Evolutionary conservation across 2,329 filamentous ascomycete genomes (phyloP), one percentile per base, ranked within the genome.

Genomic region (Paecilomyces formosus): DNA sequence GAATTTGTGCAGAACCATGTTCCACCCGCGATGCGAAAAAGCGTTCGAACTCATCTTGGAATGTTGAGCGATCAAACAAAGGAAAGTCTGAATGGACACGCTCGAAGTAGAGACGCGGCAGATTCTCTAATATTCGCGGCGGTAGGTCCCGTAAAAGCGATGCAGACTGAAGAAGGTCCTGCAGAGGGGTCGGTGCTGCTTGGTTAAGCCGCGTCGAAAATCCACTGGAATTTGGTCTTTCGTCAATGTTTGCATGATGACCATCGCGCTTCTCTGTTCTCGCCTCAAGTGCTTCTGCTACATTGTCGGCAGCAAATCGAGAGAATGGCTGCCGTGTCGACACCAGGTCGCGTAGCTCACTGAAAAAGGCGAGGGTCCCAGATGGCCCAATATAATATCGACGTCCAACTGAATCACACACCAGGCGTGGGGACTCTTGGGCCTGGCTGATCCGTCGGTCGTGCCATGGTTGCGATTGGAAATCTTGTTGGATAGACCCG

Each of bases 371-470:
- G 13, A 75, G 66, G 1, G 70, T 73, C 1, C 73, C 73, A 0
- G 73, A 75, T 3, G 72, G 73, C 0, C 73, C 73, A 26, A 75
- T 74, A 50, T 74, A 76, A 55, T 76, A 72, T 58, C 71, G 68
- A 50, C 69, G 70, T 0, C 73, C 73, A 12, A 70, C 65, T 1
- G 70, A 68, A 26, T 75, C 73, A 35, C 65, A 65, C 5, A 74
- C 68, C 4, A 74, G 60, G 64, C 67, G 11, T 67, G 64, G 8
- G 57, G 62, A 21, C 33, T 50, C 18, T 13, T 28, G 30, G 11
- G 22, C 6, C 18, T 39, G 51, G 21, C 30, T 58, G 31, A 39
- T 54, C 50, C 13, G 26, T 28, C 9, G 15, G 11, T 22, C 28
- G n/a, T 31, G 15, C 53, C 56, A 22, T 26, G 58, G 51, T 15